These are phyloP conservation scores for Gamsiella multidivaricata DNA, from an alignment of 192 early-diverging fungal genomes.

Conservation along the genomic window DNA sequence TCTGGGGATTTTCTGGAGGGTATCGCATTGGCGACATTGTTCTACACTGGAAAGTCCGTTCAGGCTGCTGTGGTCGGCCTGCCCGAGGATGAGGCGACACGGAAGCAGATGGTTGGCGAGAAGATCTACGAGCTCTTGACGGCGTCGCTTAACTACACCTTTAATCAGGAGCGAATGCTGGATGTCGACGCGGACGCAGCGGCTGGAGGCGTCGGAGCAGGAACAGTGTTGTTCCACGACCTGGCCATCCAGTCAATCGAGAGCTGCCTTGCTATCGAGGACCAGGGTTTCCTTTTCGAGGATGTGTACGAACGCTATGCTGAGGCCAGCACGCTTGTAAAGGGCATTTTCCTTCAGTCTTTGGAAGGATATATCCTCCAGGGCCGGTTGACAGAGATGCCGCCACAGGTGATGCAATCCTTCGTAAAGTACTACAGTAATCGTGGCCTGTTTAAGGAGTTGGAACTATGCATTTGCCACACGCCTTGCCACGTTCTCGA, in stretches of 20 bases:
- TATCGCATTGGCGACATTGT: conserved; percentile 65
- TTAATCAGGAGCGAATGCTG: conserved; percentile 59
- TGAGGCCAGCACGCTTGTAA: conserved; percentile 50
- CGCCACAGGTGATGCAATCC: conserved; percentile 69
- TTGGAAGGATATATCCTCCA: conserved; percentile 65
- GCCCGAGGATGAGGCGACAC: conserved; percentile 63
- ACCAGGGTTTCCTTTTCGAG: conserved; percentile 62
- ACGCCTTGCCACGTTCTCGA: conserved; percentile 65
- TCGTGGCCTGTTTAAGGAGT: conserved; percentile 51
- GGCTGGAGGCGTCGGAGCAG: conserved; percentile 53
- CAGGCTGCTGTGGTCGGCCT: conserved; percentile 69
- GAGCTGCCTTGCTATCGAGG: conserved; percentile 66
- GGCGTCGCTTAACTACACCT: conserved; percentile 65
- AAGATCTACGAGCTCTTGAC: conserved; percentile 64
- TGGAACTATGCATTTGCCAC: conserved; percentile 69
- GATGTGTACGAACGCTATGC: conserved; percentile 67
- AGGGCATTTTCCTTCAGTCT: conserved; percentile 63
- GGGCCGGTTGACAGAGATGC: conserved; percentile 62
- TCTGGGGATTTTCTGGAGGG: conserved; percentile 69
- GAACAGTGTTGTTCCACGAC: conserved; percentile 56
- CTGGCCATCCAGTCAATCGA: conserved; percentile 64
- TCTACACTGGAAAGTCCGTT: conserved; percentile 66
- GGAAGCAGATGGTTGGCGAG: conserved; percentile 64
- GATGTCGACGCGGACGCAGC: conserved; percentile 56
- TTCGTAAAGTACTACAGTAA: conserved; percentile 63